Evolutionary conservation across 495 filamentous ascomycete species (phyloP).

Genomic region (Pseudotulostoma volvatum): DNA sequence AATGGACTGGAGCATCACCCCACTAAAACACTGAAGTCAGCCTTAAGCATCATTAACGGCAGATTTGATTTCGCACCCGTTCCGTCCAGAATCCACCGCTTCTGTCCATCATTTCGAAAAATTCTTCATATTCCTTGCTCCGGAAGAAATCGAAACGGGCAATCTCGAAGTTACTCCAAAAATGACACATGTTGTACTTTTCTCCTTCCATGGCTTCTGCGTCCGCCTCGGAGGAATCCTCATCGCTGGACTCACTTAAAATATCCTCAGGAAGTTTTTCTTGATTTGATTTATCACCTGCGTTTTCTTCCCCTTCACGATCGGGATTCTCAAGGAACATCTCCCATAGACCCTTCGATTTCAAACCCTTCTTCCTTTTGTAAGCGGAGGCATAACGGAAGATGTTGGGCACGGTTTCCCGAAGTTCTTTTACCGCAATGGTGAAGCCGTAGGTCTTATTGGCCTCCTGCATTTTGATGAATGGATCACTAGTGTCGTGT

Average conservation of each 20-base stretch:
- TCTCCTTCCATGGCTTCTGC: constrained; percentile 93
- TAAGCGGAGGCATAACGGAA: constrained; percentile 99
- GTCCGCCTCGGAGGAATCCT: constrained; percentile 63
- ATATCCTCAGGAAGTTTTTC: constrained; percentile 69
- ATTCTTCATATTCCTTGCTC: constrained; percentile 91
- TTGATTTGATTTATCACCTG: constrained; percentile 53
- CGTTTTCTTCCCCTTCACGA: constrained; percentile 38
- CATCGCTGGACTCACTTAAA: constrained; percentile 48
- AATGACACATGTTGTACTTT: constrained; percentile 99
- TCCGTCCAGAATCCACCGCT: constrained; percentile 99
- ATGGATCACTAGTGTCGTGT: constrained; percentile 59
- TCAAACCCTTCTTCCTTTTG: constrained; percentile 81
- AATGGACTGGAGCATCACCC: constrained; percentile 98
- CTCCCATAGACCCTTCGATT: constrained; percentile 89
- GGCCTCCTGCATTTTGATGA: constrained; percentile 72
- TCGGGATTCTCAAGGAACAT: constrained; percentile 80
- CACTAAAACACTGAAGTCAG: constrained; percentile 45
- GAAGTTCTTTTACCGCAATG: constrained; percentile 96
- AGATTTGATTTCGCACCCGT: constrained; percentile 50
- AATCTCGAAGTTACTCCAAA: constrained; percentile 99
- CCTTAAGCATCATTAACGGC: no score
- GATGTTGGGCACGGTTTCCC: constrained; percentile 96
- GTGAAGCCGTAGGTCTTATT: constrained; percentile 99
- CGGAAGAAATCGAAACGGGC: constrained; percentile 88
- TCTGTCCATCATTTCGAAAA: constrained; percentile 98